These are phyloP conservation scores for Cyclospora cayetanensis DNA, from an alignment of 169 alveolate species.

Conservation along the genomic window DNA sequence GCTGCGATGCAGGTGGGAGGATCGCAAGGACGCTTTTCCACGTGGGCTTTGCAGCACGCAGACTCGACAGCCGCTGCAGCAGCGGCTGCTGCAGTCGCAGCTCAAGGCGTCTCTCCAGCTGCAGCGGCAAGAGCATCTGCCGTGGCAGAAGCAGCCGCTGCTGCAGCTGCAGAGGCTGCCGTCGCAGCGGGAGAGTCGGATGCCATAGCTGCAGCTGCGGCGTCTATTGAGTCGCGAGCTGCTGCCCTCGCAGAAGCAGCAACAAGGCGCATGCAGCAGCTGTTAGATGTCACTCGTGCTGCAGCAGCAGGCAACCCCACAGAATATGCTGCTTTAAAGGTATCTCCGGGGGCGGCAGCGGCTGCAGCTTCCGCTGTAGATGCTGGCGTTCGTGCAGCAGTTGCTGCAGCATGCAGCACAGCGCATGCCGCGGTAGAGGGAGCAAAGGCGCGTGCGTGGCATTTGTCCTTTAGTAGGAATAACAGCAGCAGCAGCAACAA, in stretches of 20 bases:
- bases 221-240: background rate
- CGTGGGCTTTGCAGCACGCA: background rate
- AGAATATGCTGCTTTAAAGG: background rate
- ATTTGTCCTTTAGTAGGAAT: background rate
- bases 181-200: background rate
- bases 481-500: background rate
- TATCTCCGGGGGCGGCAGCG: background rate
- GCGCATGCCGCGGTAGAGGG: slow-evolving; percentile 12
- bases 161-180: slow-evolving; percentile 31
- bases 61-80: background rate
- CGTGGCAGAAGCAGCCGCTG: slow-evolving; percentile 14
- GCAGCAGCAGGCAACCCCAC: slow-evolving; percentile 58
- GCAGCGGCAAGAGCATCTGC: slow-evolving; percentile 14
- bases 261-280: background rate
- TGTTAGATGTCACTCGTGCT: background rate
- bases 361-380: slow-evolving; percentile 34
- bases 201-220: background rate
- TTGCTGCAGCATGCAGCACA: slow-evolving; percentile 25
- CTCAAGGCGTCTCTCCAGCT: background rate
- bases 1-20: background rate
- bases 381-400: slow-evolving; percentile 31
- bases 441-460: background rate
- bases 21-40: background rate
- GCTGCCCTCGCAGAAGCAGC: slow-evolving; percentile 11
- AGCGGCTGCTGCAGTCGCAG: background rate